Evolutionary conservation across 208 protist species (phyloP), one percentile per base, ranked within the genome.

Genomic region (Trypanosoma rangeli): DNA sequence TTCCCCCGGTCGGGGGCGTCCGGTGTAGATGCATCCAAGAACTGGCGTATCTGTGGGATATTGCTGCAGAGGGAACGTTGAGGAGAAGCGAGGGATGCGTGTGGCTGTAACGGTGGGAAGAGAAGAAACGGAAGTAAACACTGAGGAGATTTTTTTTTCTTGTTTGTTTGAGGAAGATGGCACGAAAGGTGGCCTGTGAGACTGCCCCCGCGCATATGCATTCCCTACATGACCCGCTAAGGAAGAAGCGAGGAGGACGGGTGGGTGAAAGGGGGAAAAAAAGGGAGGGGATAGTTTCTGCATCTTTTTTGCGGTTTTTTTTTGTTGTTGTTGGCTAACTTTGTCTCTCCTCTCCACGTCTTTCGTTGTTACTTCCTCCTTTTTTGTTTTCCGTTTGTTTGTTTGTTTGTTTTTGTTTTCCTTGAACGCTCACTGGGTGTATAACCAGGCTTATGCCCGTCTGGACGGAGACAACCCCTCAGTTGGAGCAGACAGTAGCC

Each of bases 1-100:
- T 67, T 57, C 84, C 24, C 65, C 78, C 10, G 89, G 89, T 44
- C 79, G 89, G 37, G 89, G 89, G 49, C 86, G 52, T 89, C 90
- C 72, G 50, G 67, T 57, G 68, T 79, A 29, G 84, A 83, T 31
- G 15, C 15, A 46, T 9, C 5, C 13, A 46, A 46, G 42, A 16
- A 46, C 1, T 16, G 42, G 12, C 42, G 15, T 9, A 18, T 46
- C 13, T 46, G 42, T 9, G 42, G 12, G 42, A 1, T 46, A 18
- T 1, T 46, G 42, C 8, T 16, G 42, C 13, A 46, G 8, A 3
- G 8, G 42, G 4, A 42, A 10, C 8, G 13, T 16, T 10, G 3
- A 9, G 42, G 15, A 46, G 42, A 46, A 18, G 15, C 8, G 42
- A 46, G 42, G 8, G 42, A 18, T 46, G 42, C 12, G 15, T 10